A percentile compares a stretch with the other conserved stretches of the same genome.
Evolutionary conservation across 495 filamentous ascomycete genomes (phyloP).

Genomic region (Oidiodendron maius): DNA sequence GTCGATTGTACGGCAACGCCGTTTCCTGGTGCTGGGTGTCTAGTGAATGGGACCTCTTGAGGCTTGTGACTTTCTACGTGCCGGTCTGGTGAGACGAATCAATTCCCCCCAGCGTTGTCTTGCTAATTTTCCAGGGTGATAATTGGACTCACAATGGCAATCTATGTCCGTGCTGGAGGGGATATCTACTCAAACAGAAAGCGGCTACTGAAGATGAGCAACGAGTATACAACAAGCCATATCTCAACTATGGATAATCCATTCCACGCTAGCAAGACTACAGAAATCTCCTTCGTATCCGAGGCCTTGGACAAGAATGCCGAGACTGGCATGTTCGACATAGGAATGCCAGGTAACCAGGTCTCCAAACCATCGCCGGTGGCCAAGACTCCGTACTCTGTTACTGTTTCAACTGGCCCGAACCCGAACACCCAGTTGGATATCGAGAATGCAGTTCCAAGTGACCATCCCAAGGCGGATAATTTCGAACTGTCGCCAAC

Average conservation of each 20-base stretch:
- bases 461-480: conserved; percentile 1
- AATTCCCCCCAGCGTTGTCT: background rate
- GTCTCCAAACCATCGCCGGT: background rate
- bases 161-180: conserved; percentile 67
- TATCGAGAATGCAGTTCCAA: background rate
- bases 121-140: conserved; percentile 39
- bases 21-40: conserved; percentile 83
- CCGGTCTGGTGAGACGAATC: conserved; percentile 60
- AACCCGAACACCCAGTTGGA: background rate
- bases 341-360: background rate
- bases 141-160: conserved; percentile 61
- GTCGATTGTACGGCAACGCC: conserved; percentile 69
- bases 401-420: background rate
- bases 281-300: conserved; percentile 45
- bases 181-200: conserved; percentile 58
- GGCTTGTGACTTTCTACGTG: conserved; percentile 75
- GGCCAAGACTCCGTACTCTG: background rate
- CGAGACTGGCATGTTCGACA: background rate
- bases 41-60: conserved; percentile 60
- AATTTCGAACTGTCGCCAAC: no score
- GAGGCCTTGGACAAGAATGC: conserved; percentile 19
- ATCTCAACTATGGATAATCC: no score
- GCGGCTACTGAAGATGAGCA: no score
- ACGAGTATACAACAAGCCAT: no score
- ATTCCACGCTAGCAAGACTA: conserved; percentile 50